Conservation (phyloP, 1,139 yeast species). For the Wickerhamiella pararugosa region DNA sequence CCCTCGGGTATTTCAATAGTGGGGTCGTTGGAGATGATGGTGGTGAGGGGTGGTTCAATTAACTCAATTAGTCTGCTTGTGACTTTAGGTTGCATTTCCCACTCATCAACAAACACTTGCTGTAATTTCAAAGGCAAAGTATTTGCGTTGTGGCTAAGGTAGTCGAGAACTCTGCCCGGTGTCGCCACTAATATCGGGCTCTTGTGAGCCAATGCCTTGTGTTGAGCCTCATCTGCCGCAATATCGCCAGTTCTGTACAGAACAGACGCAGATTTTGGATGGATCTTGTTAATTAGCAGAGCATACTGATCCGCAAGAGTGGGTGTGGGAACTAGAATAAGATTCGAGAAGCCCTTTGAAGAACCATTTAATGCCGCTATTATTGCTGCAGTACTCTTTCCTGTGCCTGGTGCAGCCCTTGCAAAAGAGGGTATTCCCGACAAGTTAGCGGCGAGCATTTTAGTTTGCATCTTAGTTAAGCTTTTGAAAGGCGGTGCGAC, state of each 20-base stretch:
- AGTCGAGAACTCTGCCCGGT: slow-evolving; percentile 72
- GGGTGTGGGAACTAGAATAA: slow-evolving; percentile 68
- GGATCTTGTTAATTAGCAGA: slow-evolving; percentile 22
- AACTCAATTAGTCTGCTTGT: neutral
- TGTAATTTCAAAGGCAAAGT: slow-evolving; percentile 2
- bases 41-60: too few species aligned
- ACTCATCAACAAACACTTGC: slow-evolving; percentile 14
- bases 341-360: slow-evolving; percentile 14
- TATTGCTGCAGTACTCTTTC: slow-evolving; percentile 19
- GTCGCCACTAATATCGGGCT: slow-evolving; percentile 73
- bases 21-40: too few species aligned
- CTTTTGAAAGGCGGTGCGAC: neutral
- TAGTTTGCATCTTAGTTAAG: slow-evolving; percentile 22
- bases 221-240: slow-evolving; percentile 41
- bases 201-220: slow-evolving; percentile 42
- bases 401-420: slow-evolving; percentile 20
- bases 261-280: slow-evolving; percentile 29
- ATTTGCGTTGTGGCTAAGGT: slow-evolving; percentile 7
- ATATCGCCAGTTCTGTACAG: slow-evolving; percentile 68
- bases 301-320: slow-evolving; percentile 65
- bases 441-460: slow-evolving; percentile 20
- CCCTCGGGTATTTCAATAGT: too few species aligned
- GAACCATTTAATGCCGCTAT: slow-evolving; percentile 7
- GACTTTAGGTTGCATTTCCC: slow-evolving; percentile 7
- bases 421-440: slow-evolving; percentile 21